Base-by-base conservation (phyloP, 2,329 filamentous ascomycete genomes). In the Claviceps pazoutovae region DNA sequence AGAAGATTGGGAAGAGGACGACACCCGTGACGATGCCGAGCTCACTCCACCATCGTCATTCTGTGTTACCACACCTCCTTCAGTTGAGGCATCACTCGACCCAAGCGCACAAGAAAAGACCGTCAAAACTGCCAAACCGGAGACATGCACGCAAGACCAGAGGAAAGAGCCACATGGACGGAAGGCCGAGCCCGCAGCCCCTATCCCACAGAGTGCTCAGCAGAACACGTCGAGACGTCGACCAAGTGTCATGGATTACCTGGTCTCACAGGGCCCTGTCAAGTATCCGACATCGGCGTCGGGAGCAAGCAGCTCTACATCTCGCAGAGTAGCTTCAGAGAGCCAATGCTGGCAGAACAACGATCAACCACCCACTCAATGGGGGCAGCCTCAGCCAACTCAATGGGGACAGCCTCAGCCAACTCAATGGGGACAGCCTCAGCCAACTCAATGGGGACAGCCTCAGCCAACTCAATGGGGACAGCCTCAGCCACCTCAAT, bases 171-270 rank as follows among this genome's bases (percentile, higher is more conserved):
- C 51, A 34, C 19, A 42, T 48, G 23, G 37, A 46, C 21, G 47
- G 44, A 45, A 53, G 34, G 21, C 39, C 37, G 43, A 56, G 46
- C 42, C 51, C 39, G 43, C 53, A n/a, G 45, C 54, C 48, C 39
- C 49, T 49, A 47, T 44, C 47, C 51, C 36, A 17, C 38, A 49
- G 21, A 46, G 19, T 36, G 44, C 37, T 34, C 50, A 52, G 42
- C 47, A 52, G 14, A 46, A 46, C 16, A 38, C 46, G 13, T 47
- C 54, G 4, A 56, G 49, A 2, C 54, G 54, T 19, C 56, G 54
- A 21, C 55, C 54, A 2, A 57, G 55, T 46, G 56, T 55, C 4
- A 47, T 60, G 49, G 56, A 58, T 30, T 58, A 54, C 23, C 41
- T 58, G 11, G 51, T 58, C n/a, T 51, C 55, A 13, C 53, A 50